Conservation (phyloP, 805 yeast genomes). For the Barnettozyma sucrosica region DNA sequence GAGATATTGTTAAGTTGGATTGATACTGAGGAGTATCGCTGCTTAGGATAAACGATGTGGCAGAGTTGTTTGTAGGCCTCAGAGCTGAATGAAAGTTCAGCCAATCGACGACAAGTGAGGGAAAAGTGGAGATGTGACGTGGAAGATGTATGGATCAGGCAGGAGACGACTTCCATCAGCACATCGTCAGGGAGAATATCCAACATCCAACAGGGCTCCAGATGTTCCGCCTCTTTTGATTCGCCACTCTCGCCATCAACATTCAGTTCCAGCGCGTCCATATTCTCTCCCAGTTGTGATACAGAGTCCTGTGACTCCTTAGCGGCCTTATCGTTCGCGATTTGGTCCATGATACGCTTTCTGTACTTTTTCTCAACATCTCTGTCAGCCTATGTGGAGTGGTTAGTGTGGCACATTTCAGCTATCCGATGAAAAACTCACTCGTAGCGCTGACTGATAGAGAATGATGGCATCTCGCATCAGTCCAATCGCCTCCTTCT, state of each 20-base stretch:
- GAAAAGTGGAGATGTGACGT: conserved; percentile 63
- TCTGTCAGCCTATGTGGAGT: conserved; percentile 25
- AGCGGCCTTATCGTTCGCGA: conserved; percentile 23
- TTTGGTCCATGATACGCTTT: conserved; percentile 42
- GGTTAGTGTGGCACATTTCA: background rate
- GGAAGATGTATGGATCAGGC: conserved; percentile 42
- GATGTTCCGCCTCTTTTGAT: conserved; percentile 17
- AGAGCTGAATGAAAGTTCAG: conserved; percentile 51
- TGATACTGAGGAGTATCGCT: conserved; percentile 43
- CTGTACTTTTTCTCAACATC: conserved; percentile 68
- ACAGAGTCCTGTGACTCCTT: conserved; percentile 7
- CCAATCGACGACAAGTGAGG: conserved; percentile 50
- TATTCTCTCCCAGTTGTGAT: background rate
- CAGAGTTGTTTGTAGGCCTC: conserved; percentile 47
- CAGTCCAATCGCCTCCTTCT: conserved; percentile 65
- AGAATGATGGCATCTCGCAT: conserved; percentile 76
- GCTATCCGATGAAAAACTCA: conserved; percentile 25
- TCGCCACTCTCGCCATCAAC: conserved; percentile 11
- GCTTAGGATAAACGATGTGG: conserved; percentile 45
- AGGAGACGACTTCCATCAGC: conserved; percentile 43
- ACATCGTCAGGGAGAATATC: conserved; percentile 53
- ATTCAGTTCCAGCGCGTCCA: background rate
- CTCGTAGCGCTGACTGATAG: conserved; percentile 66
- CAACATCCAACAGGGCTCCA: conserved; percentile 36
- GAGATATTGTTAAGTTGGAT: conserved; percentile 33